Evolutionary conservation across 495 filamentous ascomycete species (phyloP), one percentile per base, ranked within the genome.

Genomic region (Penicillium alfredii): DNA sequence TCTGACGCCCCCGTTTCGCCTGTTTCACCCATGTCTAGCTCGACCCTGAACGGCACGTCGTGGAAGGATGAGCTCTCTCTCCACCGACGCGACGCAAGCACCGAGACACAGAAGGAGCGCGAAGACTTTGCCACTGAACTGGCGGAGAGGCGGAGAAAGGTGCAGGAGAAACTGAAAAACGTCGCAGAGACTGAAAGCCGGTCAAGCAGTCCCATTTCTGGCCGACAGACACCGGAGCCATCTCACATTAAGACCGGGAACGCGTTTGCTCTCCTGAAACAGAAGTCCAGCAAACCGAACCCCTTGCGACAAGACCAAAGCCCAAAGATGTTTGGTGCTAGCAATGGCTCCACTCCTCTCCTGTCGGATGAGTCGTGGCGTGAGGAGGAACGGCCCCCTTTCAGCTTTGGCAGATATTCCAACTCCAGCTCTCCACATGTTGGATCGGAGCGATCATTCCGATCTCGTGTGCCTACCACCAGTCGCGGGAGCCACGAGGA

Each of bases 51-150:
- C 30, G 35, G 53, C 38, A 38, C 66, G 8, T 49, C 62, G 16
- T 61, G 66, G 60, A 48, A 54, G 32, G 55, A 59, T 2, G 60
- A 64, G 27, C 38, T 60, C 9, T 32, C 42, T 27, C 47, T 35
- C 16, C 53, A 60, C 18, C 57, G 57, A 23, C 71, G 76, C 35
- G 70, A 64, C 19, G 72, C 53, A 28, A 80, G 78, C 52, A 74
- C 71, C 3, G 78, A 78, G 38, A 78, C 77, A 2, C 70, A 80
- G 37, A 68, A 66, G 21, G 86, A 86, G 36, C 73, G 75, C 4
- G 81, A 88, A 31, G 87, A 86, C 35, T 89, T 95, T 47, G 79
- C 79, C 13, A 80, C 72, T 38, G 86, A 92, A 49, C 77, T 95
- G 13, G 86, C 85, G 0, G 73, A 82, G 52, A 74, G 87, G 25